Percentiles rank a stretch among this genome's conserved stretches.
Evolutionary conservation across 371 early-diverging fungal genomes (phyloP).

Genomic region (Mortierella polycephala): DNA sequence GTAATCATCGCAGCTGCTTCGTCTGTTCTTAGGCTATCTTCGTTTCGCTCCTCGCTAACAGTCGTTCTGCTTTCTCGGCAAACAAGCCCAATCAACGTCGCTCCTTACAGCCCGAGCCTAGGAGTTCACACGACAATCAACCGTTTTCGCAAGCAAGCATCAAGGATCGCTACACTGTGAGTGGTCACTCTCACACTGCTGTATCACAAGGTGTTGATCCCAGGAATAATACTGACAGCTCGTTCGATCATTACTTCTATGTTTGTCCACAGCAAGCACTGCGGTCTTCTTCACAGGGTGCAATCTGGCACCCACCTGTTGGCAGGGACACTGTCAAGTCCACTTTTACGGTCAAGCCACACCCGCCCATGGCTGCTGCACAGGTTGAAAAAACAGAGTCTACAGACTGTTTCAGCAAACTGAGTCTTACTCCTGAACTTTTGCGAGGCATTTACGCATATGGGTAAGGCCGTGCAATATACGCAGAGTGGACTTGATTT

Average conservation of each 20-base stretch:
- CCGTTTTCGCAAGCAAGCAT: conserved; percentile 9
- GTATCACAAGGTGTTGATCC: neutral
- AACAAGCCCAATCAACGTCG: conserved; percentile 17
- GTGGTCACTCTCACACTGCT: neutral
- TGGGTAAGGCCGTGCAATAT: conserved; percentile 15
- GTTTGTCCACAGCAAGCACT: conserved; percentile 22
- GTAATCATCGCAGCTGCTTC: neutral
- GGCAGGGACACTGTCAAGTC: conserved; percentile 38
- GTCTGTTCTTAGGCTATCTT: no score
- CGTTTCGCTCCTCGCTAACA: no score
- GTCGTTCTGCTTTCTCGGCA: no score
- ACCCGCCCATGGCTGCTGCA: conserved; percentile 21
- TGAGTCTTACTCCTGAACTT: conserved; percentile 39
- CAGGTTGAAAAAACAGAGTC: conserved; percentile 42
- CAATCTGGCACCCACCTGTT: conserved; percentile 17
- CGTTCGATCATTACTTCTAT: neutral
- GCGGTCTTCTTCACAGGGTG: conserved; percentile 27
- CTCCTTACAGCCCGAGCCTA: conserved; percentile 27
- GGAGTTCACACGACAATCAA: conserved; percentile 15
- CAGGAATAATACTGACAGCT: neutral
- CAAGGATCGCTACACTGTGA: conserved; percentile 35
- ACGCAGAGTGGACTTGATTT: neutral
- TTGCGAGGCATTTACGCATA: conserved; percentile 51
- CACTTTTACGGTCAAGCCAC: conserved; percentile 28
- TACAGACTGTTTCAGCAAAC: conserved; percentile 48